Evolutionary conservation across 140 eudicot genomes (phyloP).

Genomic region (Cichorium intybus): DNA sequence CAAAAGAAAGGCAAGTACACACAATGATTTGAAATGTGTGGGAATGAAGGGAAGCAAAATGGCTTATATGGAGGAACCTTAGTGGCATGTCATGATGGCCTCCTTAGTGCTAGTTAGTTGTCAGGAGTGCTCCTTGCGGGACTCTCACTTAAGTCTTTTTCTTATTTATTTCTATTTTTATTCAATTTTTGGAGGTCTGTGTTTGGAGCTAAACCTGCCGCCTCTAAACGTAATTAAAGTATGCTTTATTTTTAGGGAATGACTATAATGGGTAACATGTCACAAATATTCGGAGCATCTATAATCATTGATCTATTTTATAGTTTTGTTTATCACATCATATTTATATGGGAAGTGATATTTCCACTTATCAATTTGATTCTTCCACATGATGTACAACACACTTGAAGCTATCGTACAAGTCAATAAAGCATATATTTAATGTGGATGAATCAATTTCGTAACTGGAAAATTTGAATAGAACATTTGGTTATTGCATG

Average conservation of each 20-base stretch:
- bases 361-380: no score
- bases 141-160: constrained; percentile 40
- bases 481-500: no score
- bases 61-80: constrained; percentile 16
- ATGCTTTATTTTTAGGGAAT: neutral
- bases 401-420: no score
- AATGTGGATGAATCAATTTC: no score
- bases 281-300: no score
- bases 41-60: constrained; percentile 29
- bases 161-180: constrained; percentile 12
- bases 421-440: no score
- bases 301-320: no score
- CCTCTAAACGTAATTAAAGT: constrained; percentile 21
- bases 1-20: neutral
- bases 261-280: no score
- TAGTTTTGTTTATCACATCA: no score
- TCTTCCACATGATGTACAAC: no score
- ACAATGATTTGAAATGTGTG: constrained; percentile 15
- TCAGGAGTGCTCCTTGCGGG: constrained; percentile 44
- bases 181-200: constrained; percentile 21
- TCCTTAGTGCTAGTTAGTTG: constrained; percentile 52
- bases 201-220: constrained; percentile 22
- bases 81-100: constrained; percentile 48
- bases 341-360: no score
- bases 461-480: no score